These are phyloP conservation scores for Penicillium mononematosum DNA, from an alignment of 495 filamentous ascomycete genomes.

Conservation along the genomic window DNA sequence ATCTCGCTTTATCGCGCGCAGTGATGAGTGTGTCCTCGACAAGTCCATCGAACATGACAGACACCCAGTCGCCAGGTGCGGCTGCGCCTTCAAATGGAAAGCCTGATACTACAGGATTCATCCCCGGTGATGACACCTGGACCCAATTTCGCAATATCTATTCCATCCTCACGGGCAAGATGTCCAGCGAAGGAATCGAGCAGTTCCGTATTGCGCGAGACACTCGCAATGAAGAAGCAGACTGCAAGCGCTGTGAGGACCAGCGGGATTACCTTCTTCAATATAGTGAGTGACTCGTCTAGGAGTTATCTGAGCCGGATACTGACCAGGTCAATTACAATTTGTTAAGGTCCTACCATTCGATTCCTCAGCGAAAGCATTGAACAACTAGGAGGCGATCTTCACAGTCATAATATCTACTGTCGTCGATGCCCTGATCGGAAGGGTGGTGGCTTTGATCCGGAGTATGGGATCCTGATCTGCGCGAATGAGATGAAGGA, in stretches of 20 bases:
- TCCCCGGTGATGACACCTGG: constrained; percentile 59
- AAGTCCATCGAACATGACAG: constrained; percentile 31
- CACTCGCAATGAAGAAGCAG: constrained; percentile 60
- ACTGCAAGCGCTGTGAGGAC: constrained; percentile 75
- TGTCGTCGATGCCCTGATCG: constrained; percentile 71
- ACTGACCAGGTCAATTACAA: constrained; percentile 11
- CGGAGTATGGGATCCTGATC: constrained; percentile 78
- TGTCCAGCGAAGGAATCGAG: constrained; percentile 65
- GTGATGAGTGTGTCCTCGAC: background rate
- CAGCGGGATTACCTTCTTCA: constrained; percentile 75
- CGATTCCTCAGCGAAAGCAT: constrained; percentile 81
- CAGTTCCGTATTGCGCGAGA: constrained; percentile 71
- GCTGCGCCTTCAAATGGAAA: constrained; percentile 23
- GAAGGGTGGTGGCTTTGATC: constrained; percentile 77
- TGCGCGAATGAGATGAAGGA: constrained; percentile 85
- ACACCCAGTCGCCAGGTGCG: constrained; percentile 29
- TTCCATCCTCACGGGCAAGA: constrained; percentile 65
- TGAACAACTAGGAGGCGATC: constrained; percentile 66
- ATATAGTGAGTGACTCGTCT: constrained; percentile 54
- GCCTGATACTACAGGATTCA: constrained; percentile 39
- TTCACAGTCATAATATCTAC: constrained; percentile 71
- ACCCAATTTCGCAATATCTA: constrained; percentile 79
- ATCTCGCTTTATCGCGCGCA: constrained; percentile 18
- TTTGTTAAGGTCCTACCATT: constrained; percentile 64
- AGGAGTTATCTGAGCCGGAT: background rate